Base-by-base conservation (phyloP, 148 eudicot genomes). In the Mesembryanthemum crystallinum region DNA sequence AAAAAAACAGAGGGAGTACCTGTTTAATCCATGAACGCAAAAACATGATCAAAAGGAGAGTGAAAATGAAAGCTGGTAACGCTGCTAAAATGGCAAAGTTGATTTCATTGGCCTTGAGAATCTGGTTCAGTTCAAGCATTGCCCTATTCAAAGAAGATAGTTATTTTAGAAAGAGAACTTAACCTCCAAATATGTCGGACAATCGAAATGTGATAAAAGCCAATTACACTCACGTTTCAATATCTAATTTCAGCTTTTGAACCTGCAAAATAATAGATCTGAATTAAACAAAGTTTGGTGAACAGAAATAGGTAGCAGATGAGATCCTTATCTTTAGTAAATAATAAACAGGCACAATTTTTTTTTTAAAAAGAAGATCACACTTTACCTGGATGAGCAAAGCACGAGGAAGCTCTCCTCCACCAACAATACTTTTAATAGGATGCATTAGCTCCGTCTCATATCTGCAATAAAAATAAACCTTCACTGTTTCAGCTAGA, bases 11-110 rank as follows among this genome's bases (percentile, higher is more conserved):
- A n/a, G n/a, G n/a, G n/a, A n/a, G n/a, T 83, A 91, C 99, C 97
- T 89, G 90, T 80, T 84, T 92, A 45, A 92, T 69, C 99, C 97
- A 91, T 54, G 99, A 93, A 63, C 97, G 99, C 52, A 89, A 78
- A 67, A 91, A 67, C 88, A 85, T 86, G 63, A 88, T 73, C 63
- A 86, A 69, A 84, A 85, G 67, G 76, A 96, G 70, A 73, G 91
- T 85, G 52, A 92, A 73, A 74, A 83, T 73, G 63, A 92, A 92
- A 42, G 98, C 98, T 45, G 99, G 99, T 81, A 96, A 91, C 49
- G 99, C 98, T 80, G 99, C 99, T 71, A 96, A 82, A 78, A 96
- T 82, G 72, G 99, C 99, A 79, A 96, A 96, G 85, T 96, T 96
- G 80, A 96, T 96, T 73, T 96, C 99, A 77, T 96, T 96, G 81